These are phyloP conservation scores for Apophysomyces ossiformis DNA, from an alignment of 371 early-diverging fungal genomes.

Conservation along the genomic window DNA sequence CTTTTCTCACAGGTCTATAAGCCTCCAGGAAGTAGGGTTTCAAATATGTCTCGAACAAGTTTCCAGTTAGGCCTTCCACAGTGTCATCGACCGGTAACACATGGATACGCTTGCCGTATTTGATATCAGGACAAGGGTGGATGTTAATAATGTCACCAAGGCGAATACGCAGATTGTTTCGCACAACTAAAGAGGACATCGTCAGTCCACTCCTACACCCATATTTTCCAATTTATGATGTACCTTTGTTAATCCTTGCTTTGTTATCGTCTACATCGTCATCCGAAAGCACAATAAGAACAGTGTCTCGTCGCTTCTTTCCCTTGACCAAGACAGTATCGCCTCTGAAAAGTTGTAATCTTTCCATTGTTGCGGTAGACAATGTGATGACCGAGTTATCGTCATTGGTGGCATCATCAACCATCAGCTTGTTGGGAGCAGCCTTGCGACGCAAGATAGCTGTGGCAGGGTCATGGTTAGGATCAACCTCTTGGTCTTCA, in stretches of 20 bases:
- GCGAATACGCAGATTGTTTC: constrained; percentile 96
- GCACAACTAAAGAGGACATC: constrained; percentile 69
- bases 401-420: constrained; percentile 96
- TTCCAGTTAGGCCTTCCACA: constrained; percentile 96
- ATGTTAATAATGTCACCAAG: constrained; percentile 98
- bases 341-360: constrained; percentile 90
- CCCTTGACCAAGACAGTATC: constrained; percentile 98
- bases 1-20: constrained; percentile 93
- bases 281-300: constrained; percentile 93
- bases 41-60: constrained; percentile 96
- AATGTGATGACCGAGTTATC: constrained; percentile 95
- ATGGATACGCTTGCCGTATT: constrained; percentile 94
- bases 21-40: constrained; percentile 98
- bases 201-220: neutral
- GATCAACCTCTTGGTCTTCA: constrained; percentile 51
- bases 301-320: constrained; percentile 97
- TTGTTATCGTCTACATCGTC: constrained; percentile 92
- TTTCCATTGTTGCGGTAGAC: constrained; percentile 93
- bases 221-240: neutral
- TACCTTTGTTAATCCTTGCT: constrained; percentile 94
- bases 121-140: constrained; percentile 95
- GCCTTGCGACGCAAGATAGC: constrained; percentile 96
- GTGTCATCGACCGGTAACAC: constrained; percentile 99
- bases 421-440: constrained; percentile 96
- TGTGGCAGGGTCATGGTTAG: constrained; percentile 83